Base-by-base conservation (phyloP, 805 yeast genomes). In the Saccharomycopsis selenospora region DNA sequence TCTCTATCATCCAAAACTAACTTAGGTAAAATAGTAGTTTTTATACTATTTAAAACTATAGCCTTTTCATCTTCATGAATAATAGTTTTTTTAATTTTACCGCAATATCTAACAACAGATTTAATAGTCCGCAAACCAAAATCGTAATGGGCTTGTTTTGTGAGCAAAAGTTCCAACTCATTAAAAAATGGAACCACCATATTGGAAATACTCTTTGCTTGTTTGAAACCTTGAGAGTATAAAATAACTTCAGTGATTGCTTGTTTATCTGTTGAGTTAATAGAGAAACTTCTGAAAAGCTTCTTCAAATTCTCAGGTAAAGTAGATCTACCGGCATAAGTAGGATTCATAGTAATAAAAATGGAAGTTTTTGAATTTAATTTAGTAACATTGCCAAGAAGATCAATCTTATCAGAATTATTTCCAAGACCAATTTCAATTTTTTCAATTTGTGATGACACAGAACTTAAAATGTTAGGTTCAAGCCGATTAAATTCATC, bases 311-410 rank as follows among this genome's bases (percentile, higher is more conserved):
- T 91, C 49, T 90, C 95, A 0, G 98, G 98, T 10, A 91, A 66
- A 22, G 72, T 72, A 2, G 86, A 76, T 61, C 98, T 76, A 0
- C 97, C 98, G 10, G 79, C 78, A 59, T 91, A 91, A 0, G 75
- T 82, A 1, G 96, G 97, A 59, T 91, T 91, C 85, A 89, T 83
- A 0, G 98, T 91, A 1, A 91, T 79, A 61, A 90, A 90, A 0
- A 91, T 67, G 0, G 95, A 95, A 0, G 85, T 72, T 24, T 73
- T 72, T 2, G 64, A 60, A 44, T 72, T 58, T 1, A 82, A 69
- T 0, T 52, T 44, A 0, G 75, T 50, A 2, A 55, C 48, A 43
- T 65, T 70, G 1, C 75, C 79, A 11, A 76, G 61, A 1, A 82
- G 57, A 13, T 69, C 70, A 8, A 77, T 63, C 0, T 38, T 38